These are phyloP conservation scores for Aspergillus leporis DNA, from an alignment of 495 filamentous ascomycete species.

Conservation along the genomic window DNA sequence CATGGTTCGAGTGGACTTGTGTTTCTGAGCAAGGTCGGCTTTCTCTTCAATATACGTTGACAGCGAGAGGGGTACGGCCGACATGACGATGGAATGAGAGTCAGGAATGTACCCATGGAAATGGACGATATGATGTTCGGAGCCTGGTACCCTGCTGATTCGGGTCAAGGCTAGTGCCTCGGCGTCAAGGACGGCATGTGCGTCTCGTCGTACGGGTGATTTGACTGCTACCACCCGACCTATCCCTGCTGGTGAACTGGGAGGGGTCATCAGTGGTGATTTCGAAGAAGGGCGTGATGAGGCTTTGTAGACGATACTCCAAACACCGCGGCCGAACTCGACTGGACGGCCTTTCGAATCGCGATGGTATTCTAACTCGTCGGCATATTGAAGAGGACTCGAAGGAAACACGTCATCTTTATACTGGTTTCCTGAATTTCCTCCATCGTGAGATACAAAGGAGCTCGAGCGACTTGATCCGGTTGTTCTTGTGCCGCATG, in stretches of 20 bases:
- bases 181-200: slow-evolving; percentile 45
- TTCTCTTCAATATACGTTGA: slow-evolving; percentile 49
- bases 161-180: slow-evolving; percentile 56
- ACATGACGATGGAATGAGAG: slow-evolving; percentile 52
- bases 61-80: slow-evolving; percentile 51
- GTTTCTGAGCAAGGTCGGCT: slow-evolving; percentile 29
- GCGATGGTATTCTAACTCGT: slow-evolving; percentile 36
- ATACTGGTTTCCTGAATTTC: background rate
- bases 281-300: slow-evolving; percentile 17
- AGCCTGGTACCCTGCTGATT: slow-evolving; percentile 37
- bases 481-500: slow-evolving; percentile 9
- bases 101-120: slow-evolving; percentile 57
- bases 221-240: slow-evolving; percentile 55
- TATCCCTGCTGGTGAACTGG: slow-evolving; percentile 44
- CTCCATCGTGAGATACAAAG: slow-evolving; percentile 11
- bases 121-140: slow-evolving; percentile 46
- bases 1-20: slow-evolving; percentile 48
- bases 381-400: slow-evolving; percentile 29
- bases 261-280: slow-evolving; percentile 38
- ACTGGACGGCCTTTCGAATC: slow-evolving; percentile 28
- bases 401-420: background rate
- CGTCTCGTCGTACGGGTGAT: slow-evolving; percentile 48
- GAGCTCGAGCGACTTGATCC: slow-evolving; percentile 10
- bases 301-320: slow-evolving; percentile 62
- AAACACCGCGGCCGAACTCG: slow-evolving; percentile 57